phyloP scores from a whole-genome alignment of 768 basidiomycete genomes.

The Suillus hirtellus region DNA sequence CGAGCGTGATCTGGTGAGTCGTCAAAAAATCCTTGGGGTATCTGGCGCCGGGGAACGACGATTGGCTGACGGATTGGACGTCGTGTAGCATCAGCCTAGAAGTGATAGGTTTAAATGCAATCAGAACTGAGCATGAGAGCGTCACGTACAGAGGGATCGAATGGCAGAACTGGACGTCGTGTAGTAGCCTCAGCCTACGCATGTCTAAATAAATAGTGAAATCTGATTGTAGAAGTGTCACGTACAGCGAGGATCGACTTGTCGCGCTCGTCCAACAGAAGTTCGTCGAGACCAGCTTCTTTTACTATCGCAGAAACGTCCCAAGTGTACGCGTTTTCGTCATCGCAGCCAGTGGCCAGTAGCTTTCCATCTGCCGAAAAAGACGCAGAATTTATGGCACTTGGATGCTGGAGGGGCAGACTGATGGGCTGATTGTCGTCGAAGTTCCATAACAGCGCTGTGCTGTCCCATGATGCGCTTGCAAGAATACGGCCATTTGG shows the following conservation, averaged over 20 bases:
- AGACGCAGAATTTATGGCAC: accelerated
- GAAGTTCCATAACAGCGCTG: background rate
- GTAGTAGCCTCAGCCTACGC: background rate
- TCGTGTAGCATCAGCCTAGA: background rate
- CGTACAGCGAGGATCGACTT: background rate
- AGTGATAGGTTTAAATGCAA: too few relatives aligned
- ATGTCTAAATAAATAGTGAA: background rate
- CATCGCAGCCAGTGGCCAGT: background rate
- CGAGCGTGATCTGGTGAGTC: too few relatives aligned
- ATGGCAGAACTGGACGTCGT: too few relatives aligned
- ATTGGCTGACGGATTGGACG: background rate
- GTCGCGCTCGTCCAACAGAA: background rate
- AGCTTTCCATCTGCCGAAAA: background rate
- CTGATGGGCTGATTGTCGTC: background rate
- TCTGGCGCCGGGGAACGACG: background rate
- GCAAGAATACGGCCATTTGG: background rate
- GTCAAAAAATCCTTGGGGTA: background rate
- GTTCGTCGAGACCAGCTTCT: background rate
- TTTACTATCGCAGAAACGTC: background rate
- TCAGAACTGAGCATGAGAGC: too few relatives aligned
- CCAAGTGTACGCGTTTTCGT: background rate
- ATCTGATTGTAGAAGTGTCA: background rate
- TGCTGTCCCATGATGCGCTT: accelerated
- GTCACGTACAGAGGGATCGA: too few relatives aligned
- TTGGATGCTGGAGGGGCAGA: background rate